phyloP scores from a whole-genome alignment of 495 filamentous ascomycete genomes.

The Podospora pseudopauciseta region DNA sequence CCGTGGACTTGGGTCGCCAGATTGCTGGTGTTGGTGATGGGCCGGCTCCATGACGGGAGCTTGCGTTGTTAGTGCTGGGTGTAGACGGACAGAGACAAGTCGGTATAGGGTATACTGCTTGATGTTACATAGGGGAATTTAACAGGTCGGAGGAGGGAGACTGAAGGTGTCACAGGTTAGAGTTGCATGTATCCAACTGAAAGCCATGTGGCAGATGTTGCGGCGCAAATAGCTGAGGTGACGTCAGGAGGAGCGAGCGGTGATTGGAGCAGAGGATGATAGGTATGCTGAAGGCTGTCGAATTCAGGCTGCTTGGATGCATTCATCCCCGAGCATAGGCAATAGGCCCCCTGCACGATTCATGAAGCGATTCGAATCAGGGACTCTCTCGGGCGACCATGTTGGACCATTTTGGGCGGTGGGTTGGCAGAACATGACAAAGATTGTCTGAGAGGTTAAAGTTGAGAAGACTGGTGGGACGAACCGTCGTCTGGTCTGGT shows the following conservation, averaged over 20 bases:
- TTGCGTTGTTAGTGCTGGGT: background rate
- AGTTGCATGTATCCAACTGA: background rate
- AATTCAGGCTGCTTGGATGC: conserved; percentile 3
- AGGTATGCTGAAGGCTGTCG: background rate
- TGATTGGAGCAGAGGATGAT: background rate
- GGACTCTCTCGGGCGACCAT: background rate
- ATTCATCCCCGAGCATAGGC: background rate
- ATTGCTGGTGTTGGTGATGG: background rate
- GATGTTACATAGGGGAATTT: background rate
- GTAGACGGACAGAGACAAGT: background rate
- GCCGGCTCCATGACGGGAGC: background rate
- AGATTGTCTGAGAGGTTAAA: background rate
- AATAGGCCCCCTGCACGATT: background rate
- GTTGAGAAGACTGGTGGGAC: background rate
- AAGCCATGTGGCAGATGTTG: background rate
- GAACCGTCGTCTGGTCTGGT: too few species aligned
- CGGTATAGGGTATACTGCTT: background rate
- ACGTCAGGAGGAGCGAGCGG: background rate
- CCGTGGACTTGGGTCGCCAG: background rate
- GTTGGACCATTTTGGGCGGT: background rate
- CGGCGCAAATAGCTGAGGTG: background rate
- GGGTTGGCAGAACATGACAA: background rate
- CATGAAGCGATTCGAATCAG: conserved; percentile 2
- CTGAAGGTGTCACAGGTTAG: background rate
- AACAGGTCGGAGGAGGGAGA: background rate